phyloP scores from a whole-genome alignment of 2,329 filamentous ascomycete species.

The Monosporascus sp. region DNA sequence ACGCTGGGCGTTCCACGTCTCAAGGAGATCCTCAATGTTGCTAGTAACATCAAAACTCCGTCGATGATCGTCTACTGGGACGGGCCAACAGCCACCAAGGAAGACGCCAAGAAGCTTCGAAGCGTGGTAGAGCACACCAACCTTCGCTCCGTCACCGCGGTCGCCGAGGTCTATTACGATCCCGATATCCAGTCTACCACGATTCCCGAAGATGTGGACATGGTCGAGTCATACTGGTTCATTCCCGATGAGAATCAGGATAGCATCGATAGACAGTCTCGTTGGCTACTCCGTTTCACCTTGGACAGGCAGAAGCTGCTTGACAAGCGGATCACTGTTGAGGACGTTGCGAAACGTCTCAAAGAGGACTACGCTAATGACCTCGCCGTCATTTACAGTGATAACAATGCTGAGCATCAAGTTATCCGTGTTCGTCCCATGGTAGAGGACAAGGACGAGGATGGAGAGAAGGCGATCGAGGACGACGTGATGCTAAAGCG shows the following conservation, averaged over 20 bases:
- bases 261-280: conserved; percentile 69
- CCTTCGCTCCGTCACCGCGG: conserved; percentile 81
- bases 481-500: conserved; percentile 92
- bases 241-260: conserved; percentile 72
- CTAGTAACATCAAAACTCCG: conserved; percentile 96
- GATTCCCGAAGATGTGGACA: conserved; percentile 82
- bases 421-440: conserved; percentile 89
- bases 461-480: conserved; percentile 56
- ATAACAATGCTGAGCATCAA: conserved; percentile 94
- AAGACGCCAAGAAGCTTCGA: conserved; percentile 78
- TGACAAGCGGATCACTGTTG: conserved; percentile 86
- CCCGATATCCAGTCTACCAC: conserved; percentile 81
- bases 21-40: conserved; percentile 98
- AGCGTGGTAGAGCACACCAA: conserved; percentile 93
- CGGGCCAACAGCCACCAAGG: conserved; percentile 60
- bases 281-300: conserved; percentile 91
- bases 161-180: conserved; percentile 96
- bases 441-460: conserved; percentile 67
- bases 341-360: conserved; percentile 84
- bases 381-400: conserved; percentile 90
- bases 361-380: conserved; percentile 83
- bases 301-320: conserved; percentile 91
- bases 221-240: conserved; percentile 95
- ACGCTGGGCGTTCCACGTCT: conserved; percentile 97
- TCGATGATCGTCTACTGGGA: conserved; percentile 90